Conservation (phyloP, 1,284 basidiomycete genomes). For the Phlebopus sp. region DNA sequence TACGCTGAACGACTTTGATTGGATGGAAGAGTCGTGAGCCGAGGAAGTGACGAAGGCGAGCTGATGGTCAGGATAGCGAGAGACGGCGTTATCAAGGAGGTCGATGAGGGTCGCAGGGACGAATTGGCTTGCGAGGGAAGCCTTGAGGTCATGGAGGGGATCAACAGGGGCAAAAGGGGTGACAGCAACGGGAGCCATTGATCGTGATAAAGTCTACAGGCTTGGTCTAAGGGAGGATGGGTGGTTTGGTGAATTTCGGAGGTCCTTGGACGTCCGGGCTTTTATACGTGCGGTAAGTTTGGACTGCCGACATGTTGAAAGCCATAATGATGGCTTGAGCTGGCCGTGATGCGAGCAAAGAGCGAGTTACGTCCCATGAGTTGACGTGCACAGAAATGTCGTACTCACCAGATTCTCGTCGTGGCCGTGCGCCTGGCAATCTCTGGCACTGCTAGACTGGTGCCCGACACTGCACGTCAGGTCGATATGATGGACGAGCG, state of each 20-base stretch:
- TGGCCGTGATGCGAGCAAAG: not conserved
- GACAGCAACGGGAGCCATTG: slow-evolving; percentile 12
- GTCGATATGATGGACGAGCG: not conserved
- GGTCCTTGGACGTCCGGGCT: slow-evolving; percentile 10
- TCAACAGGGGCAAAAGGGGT: not conserved
- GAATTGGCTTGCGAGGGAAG: slow-evolving; percentile 5
- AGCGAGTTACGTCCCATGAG: slow-evolving; percentile 4
- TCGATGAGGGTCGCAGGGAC: slow-evolving; percentile 14
- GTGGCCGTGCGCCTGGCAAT: slow-evolving; percentile 2
- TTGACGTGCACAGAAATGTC: not conserved
- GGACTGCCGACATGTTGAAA: not conserved
- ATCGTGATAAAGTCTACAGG: not conserved
- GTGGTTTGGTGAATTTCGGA: slow-evolving; percentile 3
- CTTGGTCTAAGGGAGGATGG: not conserved
- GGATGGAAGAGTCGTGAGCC: slow-evolving; percentile 30
- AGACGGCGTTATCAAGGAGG: slow-evolving; percentile 20
- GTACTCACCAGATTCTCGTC: not conserved
- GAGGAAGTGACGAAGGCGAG: slow-evolving; percentile 30
- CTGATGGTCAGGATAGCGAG: slow-evolving; percentile 24
- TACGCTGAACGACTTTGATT: slow-evolving; percentile 27
- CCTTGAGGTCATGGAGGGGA: slow-evolving; percentile 12
- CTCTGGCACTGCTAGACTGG: not conserved
- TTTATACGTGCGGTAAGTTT: slow-evolving; percentile 4
- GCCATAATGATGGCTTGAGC: not conserved
- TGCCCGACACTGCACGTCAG: slow-evolving; percentile 4